Percentiles rank a stretch among this genome's conserved stretches.
phyloP scores from a whole-genome alignment of 2,329 filamentous ascomycete genomes.

The Furcasterigmium sp. region DNA sequence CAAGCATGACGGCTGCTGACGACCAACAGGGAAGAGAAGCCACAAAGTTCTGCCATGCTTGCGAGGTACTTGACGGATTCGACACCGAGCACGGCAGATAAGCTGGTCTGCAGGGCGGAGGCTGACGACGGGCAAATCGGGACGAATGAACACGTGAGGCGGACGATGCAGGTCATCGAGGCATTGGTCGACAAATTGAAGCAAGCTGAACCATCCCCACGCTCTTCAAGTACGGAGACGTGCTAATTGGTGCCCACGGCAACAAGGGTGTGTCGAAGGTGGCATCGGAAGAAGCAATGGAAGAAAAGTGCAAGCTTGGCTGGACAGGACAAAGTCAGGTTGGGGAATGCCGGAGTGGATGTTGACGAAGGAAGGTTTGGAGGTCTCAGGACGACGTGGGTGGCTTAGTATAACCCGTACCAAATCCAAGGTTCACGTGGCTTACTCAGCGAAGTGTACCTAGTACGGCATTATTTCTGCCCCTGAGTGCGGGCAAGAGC shows the following conservation, averaged over 20 bases:
- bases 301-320: background rate
- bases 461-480: too few relatives aligned
- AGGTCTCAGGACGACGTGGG: too few relatives aligned
- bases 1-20: constrained; percentile 3
- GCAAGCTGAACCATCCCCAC: constrained; percentile 2
- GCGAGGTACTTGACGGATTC: constrained; percentile 3
- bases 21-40: constrained; percentile 2
- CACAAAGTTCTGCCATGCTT: constrained; percentile 1
- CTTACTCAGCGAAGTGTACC: too few relatives aligned
- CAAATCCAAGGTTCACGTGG: too few relatives aligned
- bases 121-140: background rate
- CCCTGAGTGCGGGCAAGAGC: too few relatives aligned
- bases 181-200: constrained; percentile 5
- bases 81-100: constrained; percentile 4
- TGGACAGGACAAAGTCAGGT: too few relatives aligned
- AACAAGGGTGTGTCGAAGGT: background rate
- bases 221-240: background rate
- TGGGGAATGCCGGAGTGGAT: too few relatives aligned
- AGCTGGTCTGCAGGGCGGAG: constrained; percentile 2
- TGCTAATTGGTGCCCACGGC: background rate
- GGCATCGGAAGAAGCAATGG: background rate
- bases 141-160: constrained; percentile 4
- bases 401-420: too few relatives aligned
- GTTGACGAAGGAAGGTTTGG: too few relatives aligned
- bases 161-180: constrained; percentile 6